Conservation (phyloP, 306 rosid species). For the Prosopis cineraria region DNA sequence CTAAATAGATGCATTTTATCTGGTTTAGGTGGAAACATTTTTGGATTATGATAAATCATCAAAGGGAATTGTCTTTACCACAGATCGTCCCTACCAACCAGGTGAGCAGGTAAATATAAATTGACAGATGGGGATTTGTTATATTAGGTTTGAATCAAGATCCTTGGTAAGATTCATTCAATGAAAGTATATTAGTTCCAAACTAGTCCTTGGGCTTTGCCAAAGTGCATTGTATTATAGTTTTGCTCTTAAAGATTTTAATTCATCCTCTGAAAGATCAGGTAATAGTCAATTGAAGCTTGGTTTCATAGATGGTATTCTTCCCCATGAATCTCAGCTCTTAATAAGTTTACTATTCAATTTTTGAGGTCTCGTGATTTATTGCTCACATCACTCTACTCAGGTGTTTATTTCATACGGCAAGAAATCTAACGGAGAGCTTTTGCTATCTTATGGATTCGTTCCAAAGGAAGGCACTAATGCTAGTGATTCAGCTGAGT, state of each 20-base stretch:
- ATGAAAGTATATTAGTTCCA: conserved; percentile 1
- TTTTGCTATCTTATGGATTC: conserved; percentile 89
- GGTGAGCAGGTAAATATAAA: conserved; percentile 94
- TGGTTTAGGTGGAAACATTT: conserved; percentile 84
- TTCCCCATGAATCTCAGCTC: conserved; percentile 2
- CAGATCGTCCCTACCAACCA: conserved; percentile 85
- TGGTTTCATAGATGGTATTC: conserved; percentile 23
- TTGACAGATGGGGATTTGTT: conserved; percentile 28
- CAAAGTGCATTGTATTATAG: conserved; percentile 2
- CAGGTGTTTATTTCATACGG: conserved; percentile 98
- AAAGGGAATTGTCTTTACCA: conserved; percentile 80
- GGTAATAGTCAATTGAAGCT: conserved; percentile 9
- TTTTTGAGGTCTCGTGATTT: conserved; percentile 24
- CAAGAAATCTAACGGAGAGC: conserved; percentile 92
- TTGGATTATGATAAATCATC: conserved; percentile 84
- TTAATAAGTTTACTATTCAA: background rate
- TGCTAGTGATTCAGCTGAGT: conserved; percentile 88
- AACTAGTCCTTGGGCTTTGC: conserved; percentile 18
- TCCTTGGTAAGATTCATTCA: background rate
- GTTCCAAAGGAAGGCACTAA: conserved; percentile 92
- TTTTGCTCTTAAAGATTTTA: conserved; percentile 6
- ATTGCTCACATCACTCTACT: conserved; percentile 37
- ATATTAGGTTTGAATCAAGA: conserved; percentile 8
- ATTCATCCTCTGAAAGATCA: conserved; percentile 11
- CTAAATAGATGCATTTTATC: conserved; percentile 30